phyloP scores from a whole-genome alignment of 202 grass and related monocot species.

The Cymbopogon flexuosus region DNA sequence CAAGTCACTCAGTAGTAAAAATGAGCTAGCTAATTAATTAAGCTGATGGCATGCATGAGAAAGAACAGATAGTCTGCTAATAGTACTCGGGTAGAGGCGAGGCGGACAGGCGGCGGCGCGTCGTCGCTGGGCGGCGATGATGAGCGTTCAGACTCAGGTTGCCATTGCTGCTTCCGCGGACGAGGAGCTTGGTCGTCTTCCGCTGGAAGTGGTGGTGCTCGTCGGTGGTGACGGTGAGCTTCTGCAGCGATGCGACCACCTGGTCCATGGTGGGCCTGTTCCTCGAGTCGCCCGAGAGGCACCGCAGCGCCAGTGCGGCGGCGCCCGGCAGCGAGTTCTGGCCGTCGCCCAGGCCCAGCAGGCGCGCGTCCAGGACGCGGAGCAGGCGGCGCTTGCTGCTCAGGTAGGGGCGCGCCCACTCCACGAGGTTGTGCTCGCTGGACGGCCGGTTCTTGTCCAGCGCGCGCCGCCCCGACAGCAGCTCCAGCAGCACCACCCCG shows the following conservation, averaged over 20 bases:
- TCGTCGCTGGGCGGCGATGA: not conserved
- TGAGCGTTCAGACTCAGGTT: not conserved
- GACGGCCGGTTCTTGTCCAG: constrained; percentile 53
- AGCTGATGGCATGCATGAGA: too few species aligned
- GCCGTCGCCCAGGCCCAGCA: constrained; percentile 2
- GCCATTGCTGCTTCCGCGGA: too few species aligned
- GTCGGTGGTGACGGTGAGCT: not conserved
- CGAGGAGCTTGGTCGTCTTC: too few species aligned
- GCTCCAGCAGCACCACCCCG: constrained; percentile 65
- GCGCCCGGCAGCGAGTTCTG: constrained; percentile 42
- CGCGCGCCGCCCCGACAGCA: constrained; percentile 56
- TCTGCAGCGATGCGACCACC: constrained; percentile 44
- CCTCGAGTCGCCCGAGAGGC: constrained; percentile 50
- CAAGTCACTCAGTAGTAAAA: not conserved
- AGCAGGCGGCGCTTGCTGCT: constrained; percentile 43
- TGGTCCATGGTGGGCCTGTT: constrained; percentile 50
- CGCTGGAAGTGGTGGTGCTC: too few species aligned
- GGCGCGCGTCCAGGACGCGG: constrained; percentile 46
- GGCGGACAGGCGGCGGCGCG: not conserved
- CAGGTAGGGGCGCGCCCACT: constrained; percentile 62
- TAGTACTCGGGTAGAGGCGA: not conserved
- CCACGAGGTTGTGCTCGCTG: constrained; percentile 58
- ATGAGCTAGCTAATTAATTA: too few species aligned
- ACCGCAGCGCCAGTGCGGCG: constrained; percentile 38
- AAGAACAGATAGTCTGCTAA: too few species aligned